Evolutionary conservation across 352 stramenopile species (phyloP), one percentile per base, ranked within the genome.

Genomic region (Albugo laibachii): DNA sequence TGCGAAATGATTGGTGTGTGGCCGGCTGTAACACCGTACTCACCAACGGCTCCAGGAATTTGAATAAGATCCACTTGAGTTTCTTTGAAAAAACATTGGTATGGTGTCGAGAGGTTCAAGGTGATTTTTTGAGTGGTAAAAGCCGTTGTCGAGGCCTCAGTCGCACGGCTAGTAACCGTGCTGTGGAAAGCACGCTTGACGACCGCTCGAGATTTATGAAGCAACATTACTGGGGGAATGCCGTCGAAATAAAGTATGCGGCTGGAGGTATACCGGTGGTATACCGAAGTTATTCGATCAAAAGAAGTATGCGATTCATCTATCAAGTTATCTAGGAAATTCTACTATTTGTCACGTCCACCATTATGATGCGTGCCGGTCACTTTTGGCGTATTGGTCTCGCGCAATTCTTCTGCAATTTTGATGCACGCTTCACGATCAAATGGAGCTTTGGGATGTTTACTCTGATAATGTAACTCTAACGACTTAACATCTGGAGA

Each of bases 1-100:
- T 98, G 89, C 41, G 91, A 79, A 39, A 99, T 86, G 54, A 98
- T 89, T 36, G 94, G 89, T 53, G 94, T 89, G 83, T 99, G 93
- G 57, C 89, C 84, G 8, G 88, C 87, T 12, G 92, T 97, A 31
- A 99, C 85, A 67, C 94, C 94, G 67, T 98, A 99, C 73, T 98
- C 93, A 57, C 93, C 94, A 44, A 89, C 87, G 24, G 83, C 65
- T 47, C 93, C 93, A 12, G 93, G 94, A 62, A 98, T 85, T 66
- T 95, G 87, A 41, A 97, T 86, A 36, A 86, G 68, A 54, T 93
- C 73, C 44, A 97, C 89, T 50, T 75, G 57, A 14, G 73, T 73
- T 54, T 69, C 63, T 54, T 73, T 75, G 63, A 83, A 87, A 57
- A 91, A 83, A 43, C 73, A 66, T 55, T 84, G 62, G 59, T 84